Evolutionary conservation across 129 eudicot genomes (phyloP).

Genomic region (Kitagawia praeruptora): DNA sequence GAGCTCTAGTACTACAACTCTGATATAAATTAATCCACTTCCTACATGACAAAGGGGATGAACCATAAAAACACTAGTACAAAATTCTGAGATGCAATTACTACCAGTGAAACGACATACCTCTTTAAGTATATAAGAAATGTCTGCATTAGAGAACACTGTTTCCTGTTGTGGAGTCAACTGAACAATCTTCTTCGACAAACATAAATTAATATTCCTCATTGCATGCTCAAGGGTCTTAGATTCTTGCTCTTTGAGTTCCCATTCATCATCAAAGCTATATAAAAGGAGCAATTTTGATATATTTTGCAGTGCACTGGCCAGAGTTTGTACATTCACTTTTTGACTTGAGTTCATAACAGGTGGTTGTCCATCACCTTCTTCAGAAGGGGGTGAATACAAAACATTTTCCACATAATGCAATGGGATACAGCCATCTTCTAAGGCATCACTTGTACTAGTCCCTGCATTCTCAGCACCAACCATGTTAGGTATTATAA

Average conservation of each 20-base stretch:
- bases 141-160: constrained; percentile 12
- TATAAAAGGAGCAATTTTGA: constrained; percentile 47
- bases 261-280: constrained; percentile 28
- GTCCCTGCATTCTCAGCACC: not conserved
- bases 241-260: constrained; percentile 35
- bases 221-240: constrained; percentile 36
- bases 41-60: not conserved
- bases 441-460: constrained; percentile 20
- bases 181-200: constrained; percentile 25
- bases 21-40: not conserved
- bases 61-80: not conserved
- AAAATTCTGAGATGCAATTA: not conserved
- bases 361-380: constrained; percentile 14
- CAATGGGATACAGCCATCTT: constrained; percentile 19
- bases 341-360: constrained; percentile 16
- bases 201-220: constrained; percentile 44
- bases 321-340: constrained; percentile 35
- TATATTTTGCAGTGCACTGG: constrained; percentile 41
- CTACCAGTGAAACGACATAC: not conserved
- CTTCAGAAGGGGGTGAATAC: constrained; percentile 29
- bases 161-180: constrained; percentile 12
- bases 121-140: constrained; percentile 15
- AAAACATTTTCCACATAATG: constrained; percentile 27
- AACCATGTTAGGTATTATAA: not conserved
- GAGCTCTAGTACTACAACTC: not conserved